Evolutionary conservation across 208 protist genomes (phyloP).

Genomic region (Trypanosoma rangeli): DNA sequence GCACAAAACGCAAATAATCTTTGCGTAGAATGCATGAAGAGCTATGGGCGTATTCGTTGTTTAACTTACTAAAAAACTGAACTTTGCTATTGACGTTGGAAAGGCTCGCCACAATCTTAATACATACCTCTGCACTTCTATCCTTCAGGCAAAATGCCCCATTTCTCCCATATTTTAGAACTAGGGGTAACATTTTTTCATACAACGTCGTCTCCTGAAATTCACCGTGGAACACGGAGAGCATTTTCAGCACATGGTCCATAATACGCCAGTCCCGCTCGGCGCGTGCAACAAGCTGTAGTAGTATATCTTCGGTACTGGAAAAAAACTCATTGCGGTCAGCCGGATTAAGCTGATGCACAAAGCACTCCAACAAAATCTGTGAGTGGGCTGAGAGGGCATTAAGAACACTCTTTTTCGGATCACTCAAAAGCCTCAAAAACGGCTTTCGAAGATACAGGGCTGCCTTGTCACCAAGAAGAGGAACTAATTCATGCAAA

Average conservation of each 20-base stretch:
- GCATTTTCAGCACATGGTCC: constrained; percentile 55
- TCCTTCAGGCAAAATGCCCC: constrained; percentile 65
- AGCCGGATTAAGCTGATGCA: constrained; percentile 34
- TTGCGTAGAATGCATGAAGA: constrained; percentile 67
- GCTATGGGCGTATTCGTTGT: constrained; percentile 80
- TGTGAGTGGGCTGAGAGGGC: constrained; percentile 56
- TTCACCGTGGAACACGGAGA: constrained; percentile 53
- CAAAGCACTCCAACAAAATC: constrained; percentile 75
- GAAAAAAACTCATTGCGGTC: constrained; percentile 57
- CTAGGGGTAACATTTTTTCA: constrained; percentile 66
- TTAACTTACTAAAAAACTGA: constrained; percentile 79
- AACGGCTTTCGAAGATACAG: constrained; percentile 67
- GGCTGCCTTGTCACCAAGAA: constrained; percentile 68
- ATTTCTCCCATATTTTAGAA: constrained; percentile 68
- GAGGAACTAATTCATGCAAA: constrained; percentile 80
- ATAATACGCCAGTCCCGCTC: constrained; percentile 77
- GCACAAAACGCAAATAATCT: constrained; percentile 66
- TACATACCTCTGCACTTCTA: constrained; percentile 55
- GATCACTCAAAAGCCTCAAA: constrained; percentile 59
- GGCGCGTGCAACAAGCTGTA: constrained; percentile 38
- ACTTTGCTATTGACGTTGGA: constrained; percentile 54
- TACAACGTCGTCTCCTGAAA: constrained; percentile 55
- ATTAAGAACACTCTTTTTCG: constrained; percentile 48
- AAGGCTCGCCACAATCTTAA: constrained; percentile 44
- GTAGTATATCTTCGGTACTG: constrained; percentile 42